Percentiles rank a stretch among this genome's conserved stretches.
phyloP scores from a whole-genome alignment of 1,284 basidiomycete genomes.

The Cutaneotrichosporon curvatum region DNA sequence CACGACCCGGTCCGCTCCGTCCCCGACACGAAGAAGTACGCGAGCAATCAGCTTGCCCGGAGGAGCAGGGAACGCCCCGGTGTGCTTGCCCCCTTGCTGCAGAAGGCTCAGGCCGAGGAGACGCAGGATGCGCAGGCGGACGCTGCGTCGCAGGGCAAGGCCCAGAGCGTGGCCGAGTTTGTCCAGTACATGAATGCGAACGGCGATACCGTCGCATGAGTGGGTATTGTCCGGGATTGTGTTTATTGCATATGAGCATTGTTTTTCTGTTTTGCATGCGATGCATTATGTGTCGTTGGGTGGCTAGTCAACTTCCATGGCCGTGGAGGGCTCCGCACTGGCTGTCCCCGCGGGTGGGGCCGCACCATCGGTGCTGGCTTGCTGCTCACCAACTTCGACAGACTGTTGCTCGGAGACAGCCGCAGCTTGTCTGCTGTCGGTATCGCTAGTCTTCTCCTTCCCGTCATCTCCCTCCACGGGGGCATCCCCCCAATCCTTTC shows the following conservation, averaged over 20 bases:
- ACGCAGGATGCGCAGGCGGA: slow-evolving; percentile 16
- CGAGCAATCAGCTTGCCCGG: slow-evolving; percentile 38
- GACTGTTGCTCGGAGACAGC: not conserved
- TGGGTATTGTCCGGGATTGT: not conserved
- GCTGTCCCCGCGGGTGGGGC: too few species aligned
- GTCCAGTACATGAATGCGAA: slow-evolving; percentile 39
- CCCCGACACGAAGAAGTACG: slow-evolving; percentile 44
- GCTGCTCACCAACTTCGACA: too few species aligned
- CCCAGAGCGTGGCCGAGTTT: slow-evolving; percentile 25
- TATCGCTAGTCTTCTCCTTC: too few species aligned
- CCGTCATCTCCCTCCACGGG: too few species aligned
- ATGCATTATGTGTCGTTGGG: slow-evolving; percentile 6
- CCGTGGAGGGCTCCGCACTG: not conserved
- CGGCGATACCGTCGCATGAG: slow-evolving; percentile 14
- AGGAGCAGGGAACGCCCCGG: slow-evolving; percentile 42
- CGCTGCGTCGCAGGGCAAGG: slow-evolving; percentile 5
- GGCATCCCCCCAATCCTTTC: too few species aligned
- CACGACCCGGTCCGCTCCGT: slow-evolving; percentile 47
- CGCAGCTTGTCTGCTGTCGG: not conserved
- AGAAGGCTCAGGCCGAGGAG: slow-evolving; percentile 33
- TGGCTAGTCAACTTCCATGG: slow-evolving; percentile 11
- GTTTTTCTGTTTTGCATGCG: slow-evolving; percentile 1
- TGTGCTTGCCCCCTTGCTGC: slow-evolving; percentile 36
- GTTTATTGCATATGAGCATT: slow-evolving; percentile 7
- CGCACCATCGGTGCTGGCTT: not conserved